Evolutionary conservation across 208 protist genomes (phyloP).

Genomic region (Kentomonas sorsogonicus): DNA sequence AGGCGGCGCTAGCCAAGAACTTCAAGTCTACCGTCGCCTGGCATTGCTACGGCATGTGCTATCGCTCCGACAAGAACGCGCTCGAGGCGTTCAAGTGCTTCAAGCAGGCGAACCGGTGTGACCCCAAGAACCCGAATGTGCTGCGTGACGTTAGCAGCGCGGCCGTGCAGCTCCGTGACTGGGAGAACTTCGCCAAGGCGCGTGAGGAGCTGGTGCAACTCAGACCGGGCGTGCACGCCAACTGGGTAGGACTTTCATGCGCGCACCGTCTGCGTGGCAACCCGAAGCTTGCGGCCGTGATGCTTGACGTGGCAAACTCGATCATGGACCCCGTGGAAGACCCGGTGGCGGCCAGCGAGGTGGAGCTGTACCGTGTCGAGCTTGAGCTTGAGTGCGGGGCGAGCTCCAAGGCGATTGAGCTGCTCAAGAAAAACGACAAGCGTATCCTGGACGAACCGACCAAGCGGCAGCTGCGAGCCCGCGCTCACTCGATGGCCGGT

Average conservation of each 20-base stretch:
- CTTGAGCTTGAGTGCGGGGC: slow-evolving; percentile 59
- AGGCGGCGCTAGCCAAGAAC: slow-evolving; percentile 45
- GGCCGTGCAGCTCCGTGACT: slow-evolving; percentile 92
- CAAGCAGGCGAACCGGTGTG: slow-evolving; percentile 63
- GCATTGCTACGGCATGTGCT: slow-evolving; percentile 92
- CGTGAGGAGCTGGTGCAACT: slow-evolving; percentile 84
- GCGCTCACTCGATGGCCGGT: slow-evolving; percentile 62
- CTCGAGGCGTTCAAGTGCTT: slow-evolving; percentile 91
- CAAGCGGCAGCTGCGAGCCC: slow-evolving; percentile 56
- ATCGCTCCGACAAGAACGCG: slow-evolving; percentile 89
- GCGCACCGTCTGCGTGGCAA: slow-evolving; percentile 72
- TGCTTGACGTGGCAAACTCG: slow-evolving; percentile 73
- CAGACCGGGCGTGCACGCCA: slow-evolving; percentile 79
- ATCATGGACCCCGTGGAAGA: slow-evolving; percentile 77
- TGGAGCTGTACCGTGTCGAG: slow-evolving; percentile 67
- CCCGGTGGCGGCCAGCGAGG: slow-evolving; percentile 68
- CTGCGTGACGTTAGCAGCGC: slow-evolving; percentile 84
- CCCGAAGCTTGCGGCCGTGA: slow-evolving; percentile 54
- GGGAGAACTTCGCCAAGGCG: slow-evolving; percentile 83
- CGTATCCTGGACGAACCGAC: slow-evolving; percentile 61
- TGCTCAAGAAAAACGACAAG: slow-evolving; percentile 71
- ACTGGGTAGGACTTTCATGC: slow-evolving; percentile 84
- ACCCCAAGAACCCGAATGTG: slow-evolving; percentile 82
- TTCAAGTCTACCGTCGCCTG: slow-evolving; percentile 84
- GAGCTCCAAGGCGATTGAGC: slow-evolving; percentile 50